These are phyloP conservation scores for Graphium sp. DNA, from an alignment of 2,329 filamentous ascomycete genomes.

Conservation along the genomic window DNA sequence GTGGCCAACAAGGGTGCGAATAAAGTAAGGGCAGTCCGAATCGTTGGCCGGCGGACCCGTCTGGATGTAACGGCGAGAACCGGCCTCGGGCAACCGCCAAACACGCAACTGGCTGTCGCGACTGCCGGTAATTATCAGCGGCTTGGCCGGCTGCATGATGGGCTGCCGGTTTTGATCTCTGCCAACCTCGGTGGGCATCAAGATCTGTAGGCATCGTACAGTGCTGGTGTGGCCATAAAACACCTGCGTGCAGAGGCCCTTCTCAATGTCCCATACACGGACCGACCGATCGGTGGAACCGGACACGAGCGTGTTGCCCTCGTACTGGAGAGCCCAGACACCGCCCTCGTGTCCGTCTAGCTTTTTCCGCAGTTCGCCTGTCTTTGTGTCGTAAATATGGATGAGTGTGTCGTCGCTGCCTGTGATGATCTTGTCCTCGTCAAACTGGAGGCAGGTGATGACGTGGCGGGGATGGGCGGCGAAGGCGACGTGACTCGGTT, in stretches of 20 bases:
- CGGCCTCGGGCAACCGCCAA: slow-evolving; percentile 78
- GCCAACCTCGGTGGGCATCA: slow-evolving; percentile 70
- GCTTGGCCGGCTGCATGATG: slow-evolving; percentile 84
- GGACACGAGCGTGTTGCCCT: slow-evolving; percentile 87
- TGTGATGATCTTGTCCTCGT: slow-evolving; percentile 94
- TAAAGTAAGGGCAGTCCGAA: slow-evolving; percentile 83
- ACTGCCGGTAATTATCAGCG: slow-evolving; percentile 92
- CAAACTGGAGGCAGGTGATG: slow-evolving; percentile 94
- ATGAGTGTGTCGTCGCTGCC: slow-evolving; percentile 96
- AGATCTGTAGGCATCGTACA: slow-evolving; percentile 84
- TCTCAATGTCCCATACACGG: slow-evolving; percentile 98
- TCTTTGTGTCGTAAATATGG: slow-evolving; percentile 95
- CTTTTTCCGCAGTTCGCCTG: slow-evolving; percentile 65
- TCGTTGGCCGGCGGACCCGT: slow-evolving; percentile 57
- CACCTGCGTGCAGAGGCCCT: slow-evolving; percentile 79
- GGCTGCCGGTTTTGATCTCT: slow-evolving; percentile 52
- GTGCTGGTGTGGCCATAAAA: slow-evolving; percentile 98
- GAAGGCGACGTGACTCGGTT: slow-evolving; percentile 78
- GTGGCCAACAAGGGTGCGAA: slow-evolving; percentile 74
- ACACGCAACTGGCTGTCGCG: slow-evolving; percentile 87
- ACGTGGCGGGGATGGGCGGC: slow-evolving; percentile 93
- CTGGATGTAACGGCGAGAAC: slow-evolving; percentile 64
- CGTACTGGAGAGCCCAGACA: slow-evolving; percentile 93
- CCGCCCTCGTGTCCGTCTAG: slow-evolving; percentile 91
- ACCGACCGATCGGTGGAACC: slow-evolving; percentile 93